A percentile compares a stretch with the other conserved stretches of the same genome.
phyloP scores from a whole-genome alignment of 805 yeast species.

The Cyberlindnera saturnus region DNA sequence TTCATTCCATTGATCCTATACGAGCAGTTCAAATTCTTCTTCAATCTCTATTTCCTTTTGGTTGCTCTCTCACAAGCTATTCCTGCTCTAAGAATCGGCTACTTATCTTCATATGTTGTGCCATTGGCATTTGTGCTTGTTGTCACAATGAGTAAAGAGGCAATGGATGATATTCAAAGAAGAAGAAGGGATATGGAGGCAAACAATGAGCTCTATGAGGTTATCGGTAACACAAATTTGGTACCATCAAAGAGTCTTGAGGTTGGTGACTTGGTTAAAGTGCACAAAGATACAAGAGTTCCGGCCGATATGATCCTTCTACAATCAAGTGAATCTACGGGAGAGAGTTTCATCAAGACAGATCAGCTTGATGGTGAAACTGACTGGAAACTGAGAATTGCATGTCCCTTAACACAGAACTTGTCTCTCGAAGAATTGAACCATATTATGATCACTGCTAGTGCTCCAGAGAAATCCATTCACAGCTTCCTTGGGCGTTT shows the following conservation, averaged over 20 bases:
- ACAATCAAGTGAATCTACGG: slow-evolving; percentile 74
- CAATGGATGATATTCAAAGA: slow-evolving; percentile 87
- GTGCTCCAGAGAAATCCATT: slow-evolving; percentile 81
- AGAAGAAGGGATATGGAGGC: slow-evolving; percentile 87
- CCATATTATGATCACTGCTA: slow-evolving; percentile 55
- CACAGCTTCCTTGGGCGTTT: slow-evolving; percentile 77
- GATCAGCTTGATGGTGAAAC: slow-evolving; percentile 99
- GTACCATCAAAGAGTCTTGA: slow-evolving; percentile 57
- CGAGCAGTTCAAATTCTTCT: slow-evolving; percentile 96
- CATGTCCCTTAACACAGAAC: slow-evolving; percentile 66
- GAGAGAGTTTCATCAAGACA: slow-evolving; percentile 91
- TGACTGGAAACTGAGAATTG: slow-evolving; percentile 92
- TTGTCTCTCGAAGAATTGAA: slow-evolving; percentile 45
- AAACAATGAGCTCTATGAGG: slow-evolving; percentile 76
- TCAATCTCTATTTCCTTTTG: slow-evolving; percentile 82
- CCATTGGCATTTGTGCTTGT: slow-evolving; percentile 90
- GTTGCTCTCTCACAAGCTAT: slow-evolving; percentile 93
- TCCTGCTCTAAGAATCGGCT: slow-evolving; percentile 89
- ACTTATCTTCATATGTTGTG: slow-evolving; percentile 84
- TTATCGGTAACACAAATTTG: slow-evolving; percentile 39
- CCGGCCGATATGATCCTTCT: slow-evolving; percentile 91
- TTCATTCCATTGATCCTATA: slow-evolving; percentile 85
- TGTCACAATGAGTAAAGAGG: slow-evolving; percentile 94
- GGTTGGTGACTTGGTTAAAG: slow-evolving; percentile 79
- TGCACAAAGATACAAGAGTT: slow-evolving; percentile 77